Evolutionary conservation across 768 basidiomycete species (phyloP), one percentile per base, ranked within the genome.

Genomic region (Xerocomellus amylosporus): DNA sequence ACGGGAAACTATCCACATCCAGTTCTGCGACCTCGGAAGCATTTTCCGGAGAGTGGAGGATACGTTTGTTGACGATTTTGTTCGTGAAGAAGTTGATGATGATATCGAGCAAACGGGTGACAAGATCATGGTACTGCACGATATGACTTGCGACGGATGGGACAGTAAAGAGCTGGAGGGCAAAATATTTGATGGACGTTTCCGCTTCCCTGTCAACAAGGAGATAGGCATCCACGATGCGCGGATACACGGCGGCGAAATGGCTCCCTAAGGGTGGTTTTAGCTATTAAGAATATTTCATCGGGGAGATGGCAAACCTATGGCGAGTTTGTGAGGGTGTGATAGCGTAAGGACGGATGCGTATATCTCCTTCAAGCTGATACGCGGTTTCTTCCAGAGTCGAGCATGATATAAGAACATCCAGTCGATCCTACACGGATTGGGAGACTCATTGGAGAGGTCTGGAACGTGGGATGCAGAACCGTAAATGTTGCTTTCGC

Each of bases 171-270:
- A 98, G 79, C 65, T 97, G 93, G 6, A 96, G 78, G 15, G 92
- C 89, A 58, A 96, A 90, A 67, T 93, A 93, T 64, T 95, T 90
- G 75, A 98, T 88, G 15, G 91, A 94, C 8, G 92, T 93, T 67
- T 99, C 97, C 1, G 91, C 88, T 68, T 99, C 96, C 13, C 95
- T 83, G 62, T 98, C 97, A 20, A 90, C 83, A 42, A 96, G 83
- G 9, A 98, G 84, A 72, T 95, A 98, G 2, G 92, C 84, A 61
- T 96, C 91, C 61, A 95, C 88, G 46, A 98, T 78, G 61, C 86
- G 80, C 53, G 87, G 87, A 71, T 98, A 99, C 10, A 92, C 84
- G 49, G 80, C 81, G 0, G 91, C 87, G 68, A 94, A 93, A 61
- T 87, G 89, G 6, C 87, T 84, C 12, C 90, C 93, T 94, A 53